Base-by-base conservation (phyloP, 495 filamentous ascomycete species). In the Penicillium antarcticum region DNA sequence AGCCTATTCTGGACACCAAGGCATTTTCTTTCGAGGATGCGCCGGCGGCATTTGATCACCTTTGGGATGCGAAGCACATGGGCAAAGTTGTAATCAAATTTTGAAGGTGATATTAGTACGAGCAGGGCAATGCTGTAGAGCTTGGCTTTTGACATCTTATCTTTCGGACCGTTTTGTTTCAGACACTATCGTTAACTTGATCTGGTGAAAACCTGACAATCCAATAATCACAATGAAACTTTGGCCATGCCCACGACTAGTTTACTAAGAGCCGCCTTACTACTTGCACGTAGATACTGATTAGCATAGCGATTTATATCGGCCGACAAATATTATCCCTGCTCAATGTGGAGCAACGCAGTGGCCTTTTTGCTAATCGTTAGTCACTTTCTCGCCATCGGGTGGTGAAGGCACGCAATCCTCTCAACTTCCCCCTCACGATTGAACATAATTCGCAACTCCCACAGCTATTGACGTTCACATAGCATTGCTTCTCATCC, bases 1-100 rank as follows among this genome's bases (percentile, higher is more conserved):
- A 49, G 35, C 45, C 51, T 1, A 29, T 66, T 1, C 14, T 71
- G 5, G 62, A 67, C 29, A 13, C n/a, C 4, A 42, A 42, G 1
- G 43, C 56, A 0, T 69, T 69, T 41, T 14, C 35, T 1, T 66
- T 71, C 55, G 61, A 65, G 7, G 48, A 71, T 9, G 46, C 66
- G 0, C 31, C 45, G 34, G 62, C 40, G 17, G 68, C 61, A 13
- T 64, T 66, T 38, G 53, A 65, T 8, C 58, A 69, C 38, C 55
- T 72, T 14, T 45, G 55, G n/a, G 45, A 51, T 4, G 65, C 57
- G 6, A 57, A 59, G n/a, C 69, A 69, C 33, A 42, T 62, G 17
- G 65, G 65, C 2, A 67, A 67, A 56, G 58, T 72, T 17, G 53
- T 69, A 1, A 64, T 69, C 45, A 66, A 44, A 18, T 3, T 44